Conservation (phyloP, 768 basidiomycete genomes). For the Chlorophyllum brunneum region DNA sequence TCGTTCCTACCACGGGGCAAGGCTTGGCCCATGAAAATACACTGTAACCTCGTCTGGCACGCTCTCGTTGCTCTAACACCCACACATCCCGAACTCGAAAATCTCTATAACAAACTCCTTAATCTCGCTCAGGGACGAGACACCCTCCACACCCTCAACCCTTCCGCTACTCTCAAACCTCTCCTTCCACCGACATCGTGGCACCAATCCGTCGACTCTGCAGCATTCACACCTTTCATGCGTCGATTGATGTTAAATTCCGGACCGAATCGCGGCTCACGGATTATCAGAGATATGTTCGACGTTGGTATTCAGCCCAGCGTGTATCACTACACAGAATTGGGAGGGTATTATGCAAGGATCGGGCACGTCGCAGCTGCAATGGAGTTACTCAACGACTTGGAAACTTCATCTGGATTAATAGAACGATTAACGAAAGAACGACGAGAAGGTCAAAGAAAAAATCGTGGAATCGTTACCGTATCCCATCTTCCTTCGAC, state of each 20-base stretch:
- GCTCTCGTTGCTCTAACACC: conserved; percentile 27
- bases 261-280: conserved; percentile 29
- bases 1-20: conserved; percentile 20
- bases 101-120: conserved; percentile 45
- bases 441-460: background rate
- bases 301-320: conserved; percentile 40
- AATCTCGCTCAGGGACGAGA: conserved; percentile 16
- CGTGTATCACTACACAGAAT: conserved; percentile 44
- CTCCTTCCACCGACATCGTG: conserved; percentile 28
- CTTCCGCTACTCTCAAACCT: conserved; percentile 14
- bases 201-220: conserved; percentile 19
- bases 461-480: background rate
- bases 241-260: conserved; percentile 28
- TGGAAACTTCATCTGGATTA: conserved; percentile 26
- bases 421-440: background rate
- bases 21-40: conserved; percentile 30
- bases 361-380: conserved; percentile 31
- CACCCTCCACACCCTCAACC: conserved; percentile 4
- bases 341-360: conserved; percentile 43
- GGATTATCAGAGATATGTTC: conserved; percentile 52
- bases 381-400: conserved; percentile 35
- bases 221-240: conserved; percentile 54
- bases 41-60: conserved; percentile 38
- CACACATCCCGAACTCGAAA: conserved; percentile 20
- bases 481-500: background rate